phyloP scores from a whole-genome alignment of 2,329 filamentous ascomycete genomes.

The Grosmannia clavigera region DNA sequence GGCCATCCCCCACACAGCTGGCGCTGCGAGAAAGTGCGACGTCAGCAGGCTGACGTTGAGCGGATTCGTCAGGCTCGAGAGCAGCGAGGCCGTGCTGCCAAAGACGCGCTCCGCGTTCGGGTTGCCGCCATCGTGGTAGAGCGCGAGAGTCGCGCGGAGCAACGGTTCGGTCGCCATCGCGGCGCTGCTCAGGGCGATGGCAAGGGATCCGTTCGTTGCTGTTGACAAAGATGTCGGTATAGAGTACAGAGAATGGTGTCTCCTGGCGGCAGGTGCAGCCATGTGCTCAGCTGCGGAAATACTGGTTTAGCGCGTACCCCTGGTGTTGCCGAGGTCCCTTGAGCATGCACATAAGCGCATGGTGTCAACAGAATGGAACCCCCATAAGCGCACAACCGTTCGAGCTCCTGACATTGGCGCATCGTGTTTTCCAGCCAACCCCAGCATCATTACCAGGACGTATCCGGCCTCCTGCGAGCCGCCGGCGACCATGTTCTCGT shows the following conservation, averaged over 20 bases:
- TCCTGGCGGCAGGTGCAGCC: neutral
- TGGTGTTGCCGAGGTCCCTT: neutral
- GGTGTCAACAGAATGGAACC: neutral
- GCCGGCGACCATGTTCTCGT: neutral
- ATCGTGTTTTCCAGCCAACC: neutral
- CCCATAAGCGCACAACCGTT: too few species aligned
- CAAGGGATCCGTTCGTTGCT: neutral
- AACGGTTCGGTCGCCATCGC: conserved; percentile 55
- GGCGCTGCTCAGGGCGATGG: neutral
- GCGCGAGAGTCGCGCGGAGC: conserved; percentile 52
- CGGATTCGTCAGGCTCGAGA: conserved; percentile 60
- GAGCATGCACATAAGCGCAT: neutral
- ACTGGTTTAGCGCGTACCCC: neutral
- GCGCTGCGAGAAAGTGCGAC: conserved; percentile 58
- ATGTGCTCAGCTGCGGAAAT: neutral
- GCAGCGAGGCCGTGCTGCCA: conserved; percentile 53
- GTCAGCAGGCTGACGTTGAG: conserved; percentile 63
- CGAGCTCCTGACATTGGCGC: too few species aligned
- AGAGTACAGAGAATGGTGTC: neutral
- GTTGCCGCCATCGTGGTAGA: conserved; percentile 32
- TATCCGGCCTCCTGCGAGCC: neutral
- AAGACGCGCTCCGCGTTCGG: conserved; percentile 42
- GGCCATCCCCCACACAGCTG: conserved; percentile 48
- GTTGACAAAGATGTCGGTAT: neutral
- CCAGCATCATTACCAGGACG: neutral